phyloP scores from a whole-genome alignment of 139 green algal genomes.

The Eudorina sp. region DNA sequence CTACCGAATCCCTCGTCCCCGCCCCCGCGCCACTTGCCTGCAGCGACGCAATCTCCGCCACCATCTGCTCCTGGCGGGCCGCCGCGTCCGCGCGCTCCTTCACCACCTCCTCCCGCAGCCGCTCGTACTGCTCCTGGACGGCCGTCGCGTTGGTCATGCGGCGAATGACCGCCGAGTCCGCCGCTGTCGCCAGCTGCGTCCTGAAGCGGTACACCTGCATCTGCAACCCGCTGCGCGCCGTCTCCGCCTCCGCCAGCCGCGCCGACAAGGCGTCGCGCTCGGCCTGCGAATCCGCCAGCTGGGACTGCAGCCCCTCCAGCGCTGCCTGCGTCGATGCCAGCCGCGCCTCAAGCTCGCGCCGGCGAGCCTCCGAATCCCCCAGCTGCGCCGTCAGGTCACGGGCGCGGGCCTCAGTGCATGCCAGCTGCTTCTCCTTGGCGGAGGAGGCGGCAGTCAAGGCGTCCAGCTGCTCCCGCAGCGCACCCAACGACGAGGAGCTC shows the following conservation, averaged over 20 bases:
- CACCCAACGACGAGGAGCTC: background rate
- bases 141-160: constrained; percentile 31
- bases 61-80: background rate
- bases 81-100: background rate
- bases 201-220: background rate
- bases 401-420: background rate
- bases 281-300: background rate
- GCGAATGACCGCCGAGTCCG: background rate
- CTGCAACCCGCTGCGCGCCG: background rate
- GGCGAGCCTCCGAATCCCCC: background rate
- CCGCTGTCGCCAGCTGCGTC: background rate
- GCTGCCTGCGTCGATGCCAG: background rate
- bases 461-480: constrained; percentile 14
- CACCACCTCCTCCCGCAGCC: background rate
- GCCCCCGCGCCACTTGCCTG: too few species aligned
- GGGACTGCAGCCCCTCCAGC: background rate
- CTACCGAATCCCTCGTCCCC: too few species aligned
- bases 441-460: background rate
- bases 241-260: background rate
- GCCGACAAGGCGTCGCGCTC: background rate
- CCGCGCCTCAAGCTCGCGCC: background rate
- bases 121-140: constrained; percentile 17
- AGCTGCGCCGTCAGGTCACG: background rate
- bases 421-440: background rate
- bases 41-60: background rate